Evolutionary conservation across 2,329 filamentous ascomycete genomes (phyloP).

Genomic region (Hypoxylon sp.): DNA sequence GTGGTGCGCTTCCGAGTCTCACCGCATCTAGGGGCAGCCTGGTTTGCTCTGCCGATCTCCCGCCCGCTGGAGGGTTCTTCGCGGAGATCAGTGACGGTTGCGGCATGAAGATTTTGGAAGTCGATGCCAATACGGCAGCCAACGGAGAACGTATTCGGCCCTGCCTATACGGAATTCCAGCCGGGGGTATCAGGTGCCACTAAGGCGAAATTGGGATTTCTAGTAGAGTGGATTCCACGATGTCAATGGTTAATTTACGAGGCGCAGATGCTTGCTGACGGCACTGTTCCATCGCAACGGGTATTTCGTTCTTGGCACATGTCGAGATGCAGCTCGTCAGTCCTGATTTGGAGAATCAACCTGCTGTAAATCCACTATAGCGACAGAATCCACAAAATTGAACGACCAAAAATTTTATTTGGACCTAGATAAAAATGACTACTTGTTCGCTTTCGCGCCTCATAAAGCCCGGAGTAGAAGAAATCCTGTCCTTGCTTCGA

Average conservation of each 20-base stretch:
- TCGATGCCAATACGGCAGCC: conserved; percentile 28
- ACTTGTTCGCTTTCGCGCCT: conserved; percentile 5
- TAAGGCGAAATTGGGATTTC: conserved; percentile 34
- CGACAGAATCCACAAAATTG: conserved; percentile 10
- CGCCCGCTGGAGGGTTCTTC: conserved; percentile 33
- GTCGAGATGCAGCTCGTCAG: conserved; percentile 26
- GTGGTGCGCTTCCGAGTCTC: conserved; percentile 37
- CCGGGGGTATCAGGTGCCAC: conserved; percentile 23
- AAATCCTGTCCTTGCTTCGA: not conserved
- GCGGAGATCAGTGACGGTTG: conserved; percentile 25
- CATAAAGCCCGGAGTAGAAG: not conserved
- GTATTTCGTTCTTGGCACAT: conserved; percentile 37
- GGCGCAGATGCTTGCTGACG: conserved; percentile 47
- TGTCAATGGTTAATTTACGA: conserved; percentile 50
- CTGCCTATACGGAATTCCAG: conserved; percentile 25
- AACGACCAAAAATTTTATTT: conserved; percentile 10
- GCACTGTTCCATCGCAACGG: conserved; percentile 39
- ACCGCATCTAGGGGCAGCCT: conserved; percentile 36
- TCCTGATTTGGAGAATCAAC: conserved; percentile 19
- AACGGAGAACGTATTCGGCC: conserved; percentile 19
- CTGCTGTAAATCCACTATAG: conserved; percentile 28
- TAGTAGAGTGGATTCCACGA: conserved; percentile 30
- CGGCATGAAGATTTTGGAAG: conserved; percentile 27
- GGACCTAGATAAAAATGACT: conserved; percentile 18
- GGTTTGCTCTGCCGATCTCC: conserved; percentile 45